Evolutionary conservation across 306 rosid genomes (phyloP), one percentile per base, ranked within the genome.

Genomic region (Lathyrus aphaca): DNA sequence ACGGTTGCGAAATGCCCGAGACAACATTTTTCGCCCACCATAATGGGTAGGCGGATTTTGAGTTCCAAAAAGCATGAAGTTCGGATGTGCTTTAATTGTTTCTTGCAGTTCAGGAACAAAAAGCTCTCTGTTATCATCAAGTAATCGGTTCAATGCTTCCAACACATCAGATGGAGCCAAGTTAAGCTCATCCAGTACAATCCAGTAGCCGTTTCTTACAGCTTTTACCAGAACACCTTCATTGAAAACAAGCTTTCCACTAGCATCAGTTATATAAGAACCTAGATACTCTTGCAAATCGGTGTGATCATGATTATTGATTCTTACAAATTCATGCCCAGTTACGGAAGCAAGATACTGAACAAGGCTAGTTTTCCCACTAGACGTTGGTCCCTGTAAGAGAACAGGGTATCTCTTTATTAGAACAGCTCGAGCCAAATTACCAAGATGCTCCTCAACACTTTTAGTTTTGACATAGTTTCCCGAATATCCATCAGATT

Each of bases 161-260:
- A 94, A 74, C 74, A 94, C 98, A 85, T 94, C 98, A 61, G 98
- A 90, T 10, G 98, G 98, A 46, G 97, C 98, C 92, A 94, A 75
- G 82, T 94, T 94, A 69, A 94, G 96, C 86, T 94, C 98, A 75
- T 94, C 97, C 63, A 94, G 78, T 40, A 94, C 98, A 82, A 94
- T 90, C 98, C 98, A 94, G 63, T 65, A 75, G 65, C 98, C 98
- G 72, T 88, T 80, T 76, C 96, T 82, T 9, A 91, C 92, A 38
- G 98, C 98, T 77, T 85, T 90, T 68, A 94, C 98, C 86, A 94
- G 67, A 55, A 77, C 88, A 38, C 98, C 98, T 75, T 94, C 98
- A 71, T 81, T 86, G 68, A 94, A 94, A 48, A 87, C 95, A 49
- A 94, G 96, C 57, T 88, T 94, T 59, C 98, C 98, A 57, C 74